phyloP scores from a whole-genome alignment of 306 rosid genomes.

The Cicer judaicum region DNA sequence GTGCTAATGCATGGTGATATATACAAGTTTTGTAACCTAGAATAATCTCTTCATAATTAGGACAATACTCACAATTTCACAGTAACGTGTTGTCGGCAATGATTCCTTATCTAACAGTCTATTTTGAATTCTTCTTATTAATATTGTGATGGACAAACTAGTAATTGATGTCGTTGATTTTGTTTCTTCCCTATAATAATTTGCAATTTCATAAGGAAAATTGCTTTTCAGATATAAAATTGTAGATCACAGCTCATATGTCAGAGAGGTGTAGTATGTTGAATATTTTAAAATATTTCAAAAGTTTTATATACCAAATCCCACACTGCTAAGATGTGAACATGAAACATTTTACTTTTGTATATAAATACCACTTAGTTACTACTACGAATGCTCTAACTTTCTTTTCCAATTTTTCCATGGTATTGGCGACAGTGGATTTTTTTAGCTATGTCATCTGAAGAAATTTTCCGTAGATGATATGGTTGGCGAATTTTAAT shows the following conservation, averaged over 20 bases:
- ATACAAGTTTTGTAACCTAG: neutral
- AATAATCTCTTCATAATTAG: constrained; percentile 1
- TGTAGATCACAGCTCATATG: constrained; percentile 37
- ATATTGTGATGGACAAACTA: constrained; percentile 29
- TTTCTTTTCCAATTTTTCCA: too few relatives aligned
- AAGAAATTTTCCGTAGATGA: too few relatives aligned
- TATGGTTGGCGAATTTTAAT: too few relatives aligned
- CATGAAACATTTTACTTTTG: too few relatives aligned
- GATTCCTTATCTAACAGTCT: constrained; percentile 25
- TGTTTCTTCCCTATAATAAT: constrained; percentile 9
- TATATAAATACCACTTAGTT: too few relatives aligned
- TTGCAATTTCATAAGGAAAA: neutral
- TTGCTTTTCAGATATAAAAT: constrained; percentile 6
- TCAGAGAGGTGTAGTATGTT: neutral
- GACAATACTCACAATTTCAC: constrained; percentile 29
- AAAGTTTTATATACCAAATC: too few relatives aligned
- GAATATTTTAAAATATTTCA: too few relatives aligned
- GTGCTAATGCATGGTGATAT: neutral
- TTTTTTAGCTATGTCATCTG: too few relatives aligned
- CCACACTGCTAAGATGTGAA: too few relatives aligned
- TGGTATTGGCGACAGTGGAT: too few relatives aligned
- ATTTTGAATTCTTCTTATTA: constrained; percentile 26
- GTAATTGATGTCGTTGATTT: constrained; percentile 17
- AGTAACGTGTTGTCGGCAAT: constrained; percentile 23
- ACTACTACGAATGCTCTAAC: rapidly evolving